A percentile compares a stretch with the other conserved stretches of the same genome.
Conservation (phyloP, 2,329 filamentous ascomycete species). For the Didymellaceae sp. region DNA sequence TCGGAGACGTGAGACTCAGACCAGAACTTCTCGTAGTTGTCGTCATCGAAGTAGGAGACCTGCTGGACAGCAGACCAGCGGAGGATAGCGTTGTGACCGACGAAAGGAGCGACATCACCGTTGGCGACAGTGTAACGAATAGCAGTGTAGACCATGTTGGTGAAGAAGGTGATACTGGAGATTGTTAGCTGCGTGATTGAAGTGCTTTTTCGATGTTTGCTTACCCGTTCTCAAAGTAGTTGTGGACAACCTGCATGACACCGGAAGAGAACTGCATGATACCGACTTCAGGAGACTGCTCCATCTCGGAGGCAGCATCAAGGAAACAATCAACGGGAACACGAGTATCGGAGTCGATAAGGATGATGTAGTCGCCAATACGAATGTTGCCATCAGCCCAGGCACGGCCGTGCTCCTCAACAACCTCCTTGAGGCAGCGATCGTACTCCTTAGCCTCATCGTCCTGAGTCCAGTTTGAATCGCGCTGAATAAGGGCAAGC, state of each 20-base stretch:
- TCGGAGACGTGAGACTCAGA: constrained; percentile 76
- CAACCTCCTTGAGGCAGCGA: constrained; percentile 64
- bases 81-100: constrained; percentile 78
- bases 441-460: constrained; percentile 33
- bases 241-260: constrained; percentile 75
- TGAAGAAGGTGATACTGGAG: constrained; percentile 72
- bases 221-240: constrained; percentile 71
- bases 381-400: constrained; percentile 86
- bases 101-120: constrained; percentile 74
- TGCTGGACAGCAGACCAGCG: constrained; percentile 69
- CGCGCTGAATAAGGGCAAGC: constrained; percentile 51
- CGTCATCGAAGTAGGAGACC: constrained; percentile 61
- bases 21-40: constrained; percentile 72
- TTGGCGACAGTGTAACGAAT: constrained; percentile 72
- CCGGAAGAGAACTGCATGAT: constrained; percentile 78
- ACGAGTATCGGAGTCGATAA: constrained; percentile 78
- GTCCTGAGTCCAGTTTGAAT: constrained; percentile 42
- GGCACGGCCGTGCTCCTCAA: constrained; percentile 70
- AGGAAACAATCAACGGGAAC: constrained; percentile 77
- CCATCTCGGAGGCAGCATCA: constrained; percentile 79
- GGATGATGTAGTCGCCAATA: constrained; percentile 78
- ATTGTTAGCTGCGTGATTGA: background rate
- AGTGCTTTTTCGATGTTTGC: background rate
- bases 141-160: constrained; percentile 74
- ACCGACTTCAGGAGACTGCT: constrained; percentile 76